Conservation (phyloP, 805 yeast species). For the Cyberlindnera xishuangbannaensis region DNA sequence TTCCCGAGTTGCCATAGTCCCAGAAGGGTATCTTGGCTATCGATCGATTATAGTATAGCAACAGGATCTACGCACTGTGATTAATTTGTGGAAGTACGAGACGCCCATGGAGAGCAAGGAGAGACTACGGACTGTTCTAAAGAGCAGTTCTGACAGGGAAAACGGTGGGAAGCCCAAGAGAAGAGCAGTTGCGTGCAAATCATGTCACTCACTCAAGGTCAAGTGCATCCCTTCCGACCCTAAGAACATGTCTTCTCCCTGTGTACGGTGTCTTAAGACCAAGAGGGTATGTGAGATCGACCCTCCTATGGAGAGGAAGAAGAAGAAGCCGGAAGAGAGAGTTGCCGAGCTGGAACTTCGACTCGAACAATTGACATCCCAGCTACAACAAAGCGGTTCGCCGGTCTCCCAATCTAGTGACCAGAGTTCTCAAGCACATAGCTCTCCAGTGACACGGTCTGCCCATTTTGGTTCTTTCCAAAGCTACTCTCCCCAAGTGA, state of each 20-base stretch:
- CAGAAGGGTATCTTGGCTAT: too few relatives aligned
- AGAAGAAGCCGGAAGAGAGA: constrained; percentile 28
- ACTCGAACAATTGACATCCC: constrained; percentile 21
- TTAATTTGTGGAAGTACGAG: too few relatives aligned
- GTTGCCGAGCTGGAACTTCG: constrained; percentile 29
- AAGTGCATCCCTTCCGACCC: constrained; percentile 71
- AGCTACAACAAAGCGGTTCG: constrained; percentile 9
- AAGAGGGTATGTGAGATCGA: constrained; percentile 64
- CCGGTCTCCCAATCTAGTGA: constrained; percentile 8
- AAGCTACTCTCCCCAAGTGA: constrained; percentile 1
- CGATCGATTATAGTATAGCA: too few relatives aligned
- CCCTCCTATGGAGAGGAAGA: constrained; percentile 50
- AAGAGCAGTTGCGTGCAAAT: constrained; percentile 52
- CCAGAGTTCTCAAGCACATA: constrained; percentile 1
- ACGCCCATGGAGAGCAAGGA: not conserved
- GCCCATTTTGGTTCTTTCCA: constrained; percentile 1
- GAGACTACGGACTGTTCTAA: not conserved
- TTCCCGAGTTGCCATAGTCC: too few relatives aligned
- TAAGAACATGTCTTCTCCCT: constrained; percentile 54
- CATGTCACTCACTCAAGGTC: constrained; percentile 82
- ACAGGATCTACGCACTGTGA: too few relatives aligned
- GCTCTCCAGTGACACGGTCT: too few relatives aligned
- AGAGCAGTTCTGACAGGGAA: not conserved
- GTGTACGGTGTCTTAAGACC: constrained; percentile 67
- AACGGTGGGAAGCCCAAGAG: constrained; percentile 18